phyloP scores from a whole-genome alignment of 768 basidiomycete species.

The Amanita phalloides region DNA sequence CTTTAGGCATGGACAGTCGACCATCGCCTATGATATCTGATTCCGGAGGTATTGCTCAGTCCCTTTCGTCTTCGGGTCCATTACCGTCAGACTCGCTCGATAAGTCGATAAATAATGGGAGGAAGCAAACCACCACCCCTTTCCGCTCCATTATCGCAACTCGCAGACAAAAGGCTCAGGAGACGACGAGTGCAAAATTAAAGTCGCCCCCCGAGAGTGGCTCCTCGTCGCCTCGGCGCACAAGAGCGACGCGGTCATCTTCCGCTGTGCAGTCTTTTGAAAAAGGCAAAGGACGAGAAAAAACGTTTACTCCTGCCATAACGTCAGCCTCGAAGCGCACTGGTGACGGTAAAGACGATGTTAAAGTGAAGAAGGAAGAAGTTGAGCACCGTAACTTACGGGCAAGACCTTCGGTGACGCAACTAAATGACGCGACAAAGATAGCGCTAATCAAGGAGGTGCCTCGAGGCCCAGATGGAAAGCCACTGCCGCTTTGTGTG shows the following conservation, averaged over 20 bases:
- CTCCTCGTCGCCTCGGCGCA: conserved; percentile 12
- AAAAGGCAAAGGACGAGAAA: conserved; percentile 28
- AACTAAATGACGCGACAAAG: conserved; percentile 14
- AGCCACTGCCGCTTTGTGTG: conserved; percentile 56
- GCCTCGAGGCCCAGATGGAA: conserved; percentile 51
- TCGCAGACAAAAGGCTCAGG: conserved; percentile 39
- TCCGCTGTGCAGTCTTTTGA: conserved; percentile 16
- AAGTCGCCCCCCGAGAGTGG: conserved; percentile 10
- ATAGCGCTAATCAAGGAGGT: conserved; percentile 26
- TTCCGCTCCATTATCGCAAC: conserved; percentile 52
- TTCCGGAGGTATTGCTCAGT: conserved; percentile 14
- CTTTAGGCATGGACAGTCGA: conserved; percentile 6
- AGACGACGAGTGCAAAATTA: conserved; percentile 11
- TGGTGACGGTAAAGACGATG: conserved; percentile 18
- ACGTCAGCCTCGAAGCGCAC: conserved; percentile 16
- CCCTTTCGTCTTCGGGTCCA: conserved; percentile 31
- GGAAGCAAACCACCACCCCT: conserved; percentile 15
- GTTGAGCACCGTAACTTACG: conserved; percentile 42
- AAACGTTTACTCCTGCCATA: conserved; percentile 17
- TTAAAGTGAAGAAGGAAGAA: conserved; percentile 39
- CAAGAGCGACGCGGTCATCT: conserved; percentile 23
- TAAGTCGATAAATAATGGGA: not conserved
- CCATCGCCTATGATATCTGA: not conserved
- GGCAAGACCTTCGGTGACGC: conserved; percentile 25
- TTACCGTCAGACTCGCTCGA: conserved; percentile 17